A percentile compares a stretch with the other conserved stretches of the same genome.
Conservation (phyloP, 169 alveolate species). For the Cryptosporidium canis region DNA sequence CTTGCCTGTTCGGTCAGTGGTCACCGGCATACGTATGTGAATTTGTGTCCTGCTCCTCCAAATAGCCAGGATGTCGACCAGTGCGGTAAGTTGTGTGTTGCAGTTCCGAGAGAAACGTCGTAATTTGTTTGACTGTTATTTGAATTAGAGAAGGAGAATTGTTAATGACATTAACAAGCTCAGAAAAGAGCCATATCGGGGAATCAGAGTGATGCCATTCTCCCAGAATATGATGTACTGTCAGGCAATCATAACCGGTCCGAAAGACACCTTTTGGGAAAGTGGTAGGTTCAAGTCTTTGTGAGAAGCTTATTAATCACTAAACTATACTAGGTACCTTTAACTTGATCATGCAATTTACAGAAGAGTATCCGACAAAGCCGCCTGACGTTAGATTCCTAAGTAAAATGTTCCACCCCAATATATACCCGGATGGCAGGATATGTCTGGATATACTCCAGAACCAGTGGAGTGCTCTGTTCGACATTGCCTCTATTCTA, state of each 20-base stretch:
- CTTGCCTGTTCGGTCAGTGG: neutral
- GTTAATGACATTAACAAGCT: conserved; percentile 92
- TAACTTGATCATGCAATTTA: conserved; percentile 87
- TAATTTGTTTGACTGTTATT: neutral
- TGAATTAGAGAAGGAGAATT: conserved; percentile 83
- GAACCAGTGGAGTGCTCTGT: conserved; percentile 97
- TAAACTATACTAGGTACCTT: conserved; percentile 78
- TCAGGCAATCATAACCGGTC: conserved; percentile 98
- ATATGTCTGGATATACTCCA: conserved; percentile 93
- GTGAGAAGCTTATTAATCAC: neutral
- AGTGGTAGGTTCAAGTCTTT: conserved; percentile 85
- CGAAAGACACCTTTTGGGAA: conserved; percentile 98
- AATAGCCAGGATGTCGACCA: conserved; percentile 22
- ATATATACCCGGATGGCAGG: conserved; percentile 93
- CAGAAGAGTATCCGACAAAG: conserved; percentile 86
- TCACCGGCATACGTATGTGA: neutral
- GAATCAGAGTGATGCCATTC: conserved; percentile 95
- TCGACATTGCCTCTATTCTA: conserved; percentile 95
- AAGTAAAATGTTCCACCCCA: conserved; percentile 87
- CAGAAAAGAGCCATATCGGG: conserved; percentile 90
- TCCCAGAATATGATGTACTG: conserved; percentile 94
- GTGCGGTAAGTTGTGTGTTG: conserved; percentile 32
- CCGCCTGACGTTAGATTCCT: conserved; percentile 86
- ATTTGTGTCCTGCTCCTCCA: neutral
- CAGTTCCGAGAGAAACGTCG: neutral